Evolutionary conservation across 352 stramenopile genomes (phyloP).

Genomic region (Pythium dissotocum): DNA sequence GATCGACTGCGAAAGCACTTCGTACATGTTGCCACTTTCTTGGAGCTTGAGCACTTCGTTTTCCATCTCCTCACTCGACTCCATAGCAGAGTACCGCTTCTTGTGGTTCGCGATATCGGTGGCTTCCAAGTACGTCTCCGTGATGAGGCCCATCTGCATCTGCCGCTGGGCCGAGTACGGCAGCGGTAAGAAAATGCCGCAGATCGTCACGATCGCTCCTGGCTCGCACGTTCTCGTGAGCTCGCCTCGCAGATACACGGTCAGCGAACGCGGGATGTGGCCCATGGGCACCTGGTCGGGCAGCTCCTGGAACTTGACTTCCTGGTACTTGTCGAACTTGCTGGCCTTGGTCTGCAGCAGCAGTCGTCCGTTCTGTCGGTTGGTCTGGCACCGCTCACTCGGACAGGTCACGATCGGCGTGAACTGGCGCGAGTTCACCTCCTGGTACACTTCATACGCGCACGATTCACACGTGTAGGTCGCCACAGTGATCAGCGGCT

Average conservation of each 20-base stretch:
- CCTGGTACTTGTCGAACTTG: conserved; percentile 99
- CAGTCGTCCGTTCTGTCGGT: conserved; percentile 78
- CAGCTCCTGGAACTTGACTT: conserved; percentile 96
- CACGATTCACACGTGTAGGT: conserved; percentile 98
- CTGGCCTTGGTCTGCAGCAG: conserved; percentile 96
- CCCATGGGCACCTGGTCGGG: conserved; percentile 96
- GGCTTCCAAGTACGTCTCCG: conserved; percentile 97
- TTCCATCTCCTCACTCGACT: conserved; percentile 85
- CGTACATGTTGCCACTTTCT: conserved; percentile 87
- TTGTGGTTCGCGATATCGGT: conserved; percentile 97
- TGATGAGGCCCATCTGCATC: conserved; percentile 97
- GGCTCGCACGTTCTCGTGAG: conserved; percentile 93
- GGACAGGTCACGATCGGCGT: conserved; percentile 93
- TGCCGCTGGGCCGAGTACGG: conserved; percentile 92
- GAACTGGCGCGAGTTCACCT: conserved; percentile 93
- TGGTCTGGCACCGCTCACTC: conserved; percentile 84
- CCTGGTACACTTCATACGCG: conserved; percentile 97
- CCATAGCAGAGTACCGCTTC: conserved; percentile 95
- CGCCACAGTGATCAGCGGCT: conserved; percentile 94
- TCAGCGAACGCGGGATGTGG: conserved; percentile 95
- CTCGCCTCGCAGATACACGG: conserved; percentile 91
- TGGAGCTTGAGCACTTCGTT: conserved; percentile 69
- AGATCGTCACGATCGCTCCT: conserved; percentile 96
- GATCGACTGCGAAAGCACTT: conserved; percentile 93
- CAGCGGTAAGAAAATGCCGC: conserved; percentile 95